phyloP scores from a whole-genome alignment of 768 basidiomycete genomes.

The Ramaria sp. region DNA sequence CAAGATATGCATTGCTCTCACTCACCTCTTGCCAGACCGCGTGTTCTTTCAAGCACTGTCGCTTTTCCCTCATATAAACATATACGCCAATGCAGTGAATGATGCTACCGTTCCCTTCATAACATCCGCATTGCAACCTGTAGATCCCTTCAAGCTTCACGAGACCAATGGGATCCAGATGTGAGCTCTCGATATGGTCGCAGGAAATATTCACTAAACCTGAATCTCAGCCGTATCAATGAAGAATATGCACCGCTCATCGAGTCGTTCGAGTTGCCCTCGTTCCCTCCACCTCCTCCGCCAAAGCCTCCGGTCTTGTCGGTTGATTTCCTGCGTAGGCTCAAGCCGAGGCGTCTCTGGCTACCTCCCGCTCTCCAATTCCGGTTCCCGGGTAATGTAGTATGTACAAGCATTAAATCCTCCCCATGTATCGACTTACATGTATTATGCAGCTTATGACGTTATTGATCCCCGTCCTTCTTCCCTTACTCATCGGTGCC shows the following conservation, averaged over 20 bases:
- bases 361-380: conserved; percentile 52
- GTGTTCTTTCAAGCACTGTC: conserved; percentile 67
- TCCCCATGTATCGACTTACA: not conserved
- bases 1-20: not conserved
- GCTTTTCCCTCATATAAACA: conserved; percentile 52
- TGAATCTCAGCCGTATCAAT: conserved; percentile 39
- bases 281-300: conserved; percentile 26
- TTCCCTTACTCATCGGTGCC: conserved; percentile 48
- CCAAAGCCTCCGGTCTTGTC: conserved; percentile 30
- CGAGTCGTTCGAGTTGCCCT: conserved; percentile 39
- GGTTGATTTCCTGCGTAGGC: conserved; percentile 33
- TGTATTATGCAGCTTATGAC: conserved; percentile 36
- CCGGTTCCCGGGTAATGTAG: conserved; percentile 61
- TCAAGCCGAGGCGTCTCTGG: conserved; percentile 28
- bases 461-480: conserved; percentile 47
- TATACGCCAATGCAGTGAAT: conserved; percentile 78
- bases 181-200: conserved; percentile 25
- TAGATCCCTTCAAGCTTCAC: conserved; percentile 55
- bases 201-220: not conserved
- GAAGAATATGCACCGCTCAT: conserved; percentile 50
- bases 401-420: conserved; percentile 24
- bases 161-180: conserved; percentile 49
- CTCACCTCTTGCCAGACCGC: conserved; percentile 32
- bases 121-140: conserved; percentile 59
- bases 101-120: conserved; percentile 78